A percentile compares a stretch with the other conserved stretches of the same genome.
These are phyloP conservation scores for Gentiana macrophylla DNA, from an alignment of 257 asterid genomes.

Conservation along the genomic window DNA sequence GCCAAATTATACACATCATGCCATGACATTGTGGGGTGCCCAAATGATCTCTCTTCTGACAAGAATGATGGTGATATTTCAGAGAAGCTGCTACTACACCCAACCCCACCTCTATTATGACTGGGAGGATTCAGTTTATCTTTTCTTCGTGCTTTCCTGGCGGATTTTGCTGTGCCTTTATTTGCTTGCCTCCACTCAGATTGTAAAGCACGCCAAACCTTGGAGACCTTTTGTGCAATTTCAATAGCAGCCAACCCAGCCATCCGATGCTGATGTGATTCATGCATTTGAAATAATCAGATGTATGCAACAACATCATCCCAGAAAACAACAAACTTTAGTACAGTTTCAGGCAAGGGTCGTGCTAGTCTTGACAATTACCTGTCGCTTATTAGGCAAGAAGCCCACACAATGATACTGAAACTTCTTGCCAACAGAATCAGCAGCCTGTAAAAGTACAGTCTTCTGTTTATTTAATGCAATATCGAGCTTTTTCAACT, in stretches of 20 bases:
- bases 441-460: constrained; percentile 74
- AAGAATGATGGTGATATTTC: constrained; percentile 45
- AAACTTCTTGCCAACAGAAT: constrained; percentile 82
- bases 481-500: constrained; percentile 80
- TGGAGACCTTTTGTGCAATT: constrained; percentile 88
- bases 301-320: constrained; percentile 7
- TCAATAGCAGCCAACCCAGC: constrained; percentile 98
- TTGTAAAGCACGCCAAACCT: constrained; percentile 88
- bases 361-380: constrained; percentile 20
- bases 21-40: constrained; percentile 82
- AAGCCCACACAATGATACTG: constrained; percentile 87
- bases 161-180: constrained; percentile 62
- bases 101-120: constrained; percentile 98
- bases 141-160: constrained; percentile 64
- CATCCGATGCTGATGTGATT: constrained; percentile 76
- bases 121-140: constrained; percentile 56
- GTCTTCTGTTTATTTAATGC: constrained; percentile 64
- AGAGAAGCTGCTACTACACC: constrained; percentile 80
- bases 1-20: constrained; percentile 70
- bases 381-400: constrained; percentile 94
- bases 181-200: constrained; percentile 69
- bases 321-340: constrained; percentile 1
- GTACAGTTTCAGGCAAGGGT: too few species aligned
- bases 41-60: constrained; percentile 54
- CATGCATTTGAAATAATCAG: constrained; percentile 16